phyloP scores from a whole-genome alignment of 1,284 basidiomycete genomes.

The Heliocybe sulcata region DNA sequence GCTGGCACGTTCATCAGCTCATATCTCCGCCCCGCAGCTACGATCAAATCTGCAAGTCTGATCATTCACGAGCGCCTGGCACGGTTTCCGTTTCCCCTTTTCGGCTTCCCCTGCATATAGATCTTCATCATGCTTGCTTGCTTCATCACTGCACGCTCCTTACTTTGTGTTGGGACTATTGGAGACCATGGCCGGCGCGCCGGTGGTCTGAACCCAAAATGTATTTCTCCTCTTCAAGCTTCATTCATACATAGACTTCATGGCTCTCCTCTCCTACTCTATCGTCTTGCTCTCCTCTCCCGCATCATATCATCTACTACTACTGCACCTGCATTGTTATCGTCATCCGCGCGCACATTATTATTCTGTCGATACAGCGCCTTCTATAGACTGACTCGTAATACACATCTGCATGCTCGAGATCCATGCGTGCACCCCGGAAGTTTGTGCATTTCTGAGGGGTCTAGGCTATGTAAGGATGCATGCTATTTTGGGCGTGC shows the following conservation, averaged over 20 bases:
- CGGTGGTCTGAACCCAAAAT: background rate
- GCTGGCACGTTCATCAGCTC: background rate
- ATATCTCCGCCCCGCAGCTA: background rate
- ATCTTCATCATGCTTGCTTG: too few species aligned
- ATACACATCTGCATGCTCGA: background rate
- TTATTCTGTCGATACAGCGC: background rate
- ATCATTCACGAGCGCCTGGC: too few species aligned
- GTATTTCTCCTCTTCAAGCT: background rate
- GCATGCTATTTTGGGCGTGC: background rate
- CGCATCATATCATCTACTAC: background rate
- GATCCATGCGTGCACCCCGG: background rate
- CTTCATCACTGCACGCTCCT: background rate
- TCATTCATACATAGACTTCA: background rate
- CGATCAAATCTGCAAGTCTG: conserved; percentile 2
- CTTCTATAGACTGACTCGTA: background rate
- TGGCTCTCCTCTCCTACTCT: background rate
- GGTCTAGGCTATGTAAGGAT: background rate
- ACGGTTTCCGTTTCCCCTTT: background rate
- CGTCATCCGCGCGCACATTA: background rate
- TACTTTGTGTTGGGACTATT: background rate
- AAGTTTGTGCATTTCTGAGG: background rate
- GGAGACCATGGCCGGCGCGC: conserved; percentile 1
- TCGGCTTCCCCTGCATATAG: background rate
- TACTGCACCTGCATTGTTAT: background rate
- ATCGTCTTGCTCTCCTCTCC: background rate